These are phyloP conservation scores for Chrysopogon serrulatus DNA, from an alignment of 176 grass and related monocot genomes.

Conservation along the genomic window DNA sequence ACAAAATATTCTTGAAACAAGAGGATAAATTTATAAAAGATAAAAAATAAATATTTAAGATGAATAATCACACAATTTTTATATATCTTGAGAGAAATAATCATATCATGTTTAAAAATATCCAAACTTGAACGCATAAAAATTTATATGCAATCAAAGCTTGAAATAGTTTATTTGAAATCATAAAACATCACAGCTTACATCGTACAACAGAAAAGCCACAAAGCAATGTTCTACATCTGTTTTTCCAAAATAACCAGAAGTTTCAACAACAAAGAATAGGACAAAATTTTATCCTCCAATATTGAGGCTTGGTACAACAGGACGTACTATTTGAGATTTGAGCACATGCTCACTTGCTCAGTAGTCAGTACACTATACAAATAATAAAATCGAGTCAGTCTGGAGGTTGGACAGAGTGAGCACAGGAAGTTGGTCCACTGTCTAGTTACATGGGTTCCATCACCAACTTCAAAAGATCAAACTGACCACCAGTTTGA, in stretches of 20 bases:
- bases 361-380: neutral
- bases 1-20: neutral
- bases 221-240: neutral
- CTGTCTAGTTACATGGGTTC: neutral
- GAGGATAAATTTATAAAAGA: too few species aligned
- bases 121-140: neutral
- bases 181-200: neutral
- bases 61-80: too few species aligned
- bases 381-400: neutral
- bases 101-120: neutral
- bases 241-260: neutral
- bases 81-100: too few species aligned
- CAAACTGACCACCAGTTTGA: constrained; percentile 6
- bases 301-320: neutral
- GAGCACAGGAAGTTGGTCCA: constrained; percentile 2
- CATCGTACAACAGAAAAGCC: neutral
- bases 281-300: neutral
- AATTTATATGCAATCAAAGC: neutral
- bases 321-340: neutral
- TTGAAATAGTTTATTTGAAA: neutral
- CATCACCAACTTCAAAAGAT: neutral
- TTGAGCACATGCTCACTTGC: neutral
- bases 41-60: too few species aligned
- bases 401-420: neutral
- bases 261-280: neutral